Conservation (phyloP, 2,329 filamentous ascomycete species). For the Setomelanomma holmii region DNA sequence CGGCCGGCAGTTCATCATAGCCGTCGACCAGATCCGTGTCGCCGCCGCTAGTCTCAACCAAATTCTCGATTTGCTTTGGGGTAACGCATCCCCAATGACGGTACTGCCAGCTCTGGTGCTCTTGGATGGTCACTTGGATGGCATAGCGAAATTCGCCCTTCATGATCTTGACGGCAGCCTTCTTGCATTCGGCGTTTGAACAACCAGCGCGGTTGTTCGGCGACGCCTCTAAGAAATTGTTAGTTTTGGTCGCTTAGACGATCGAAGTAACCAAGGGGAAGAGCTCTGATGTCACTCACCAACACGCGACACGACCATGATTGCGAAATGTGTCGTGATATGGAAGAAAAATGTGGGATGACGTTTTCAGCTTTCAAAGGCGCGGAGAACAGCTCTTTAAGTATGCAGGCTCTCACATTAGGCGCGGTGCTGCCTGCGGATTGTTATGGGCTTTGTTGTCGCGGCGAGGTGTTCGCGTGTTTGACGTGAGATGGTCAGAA, state of each 20-base stretch:
- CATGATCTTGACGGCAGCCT: slow-evolving; percentile 70
- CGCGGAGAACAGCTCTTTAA: slow-evolving; percentile 7
- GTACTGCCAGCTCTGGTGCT: slow-evolving; percentile 74
- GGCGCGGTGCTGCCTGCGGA: slow-evolving; percentile 1
- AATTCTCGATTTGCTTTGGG: slow-evolving; percentile 72
- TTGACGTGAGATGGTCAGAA: slow-evolving; percentile 17
- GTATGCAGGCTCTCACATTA: neutral
- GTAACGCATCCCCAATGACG: slow-evolving; percentile 95
- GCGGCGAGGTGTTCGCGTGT: slow-evolving; percentile 15
- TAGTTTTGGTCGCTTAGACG: neutral
- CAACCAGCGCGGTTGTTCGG: slow-evolving; percentile 75
- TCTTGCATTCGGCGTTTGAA: slow-evolving; percentile 75
- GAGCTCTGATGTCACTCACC: slow-evolving; percentile 17
- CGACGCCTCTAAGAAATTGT: slow-evolving; percentile 24
- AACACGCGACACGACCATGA: slow-evolving; percentile 39
- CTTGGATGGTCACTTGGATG: slow-evolving; percentile 69
- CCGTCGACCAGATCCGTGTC: slow-evolving; percentile 78
- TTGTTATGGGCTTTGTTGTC: slow-evolving; percentile 4
- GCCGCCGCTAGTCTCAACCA: slow-evolving; percentile 64
- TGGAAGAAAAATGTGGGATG: neutral
- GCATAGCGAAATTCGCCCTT: slow-evolving; percentile 79
- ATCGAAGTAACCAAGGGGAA: neutral
- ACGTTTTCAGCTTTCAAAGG: slow-evolving; percentile 2
- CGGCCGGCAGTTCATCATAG: slow-evolving; percentile 75
- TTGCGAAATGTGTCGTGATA: slow-evolving; percentile 4